Evolutionary conservation across 192 early-diverging fungal genomes (phyloP), one percentile per base, ranked within the genome.

Genomic region (Coemansia guatemalensis): DNA sequence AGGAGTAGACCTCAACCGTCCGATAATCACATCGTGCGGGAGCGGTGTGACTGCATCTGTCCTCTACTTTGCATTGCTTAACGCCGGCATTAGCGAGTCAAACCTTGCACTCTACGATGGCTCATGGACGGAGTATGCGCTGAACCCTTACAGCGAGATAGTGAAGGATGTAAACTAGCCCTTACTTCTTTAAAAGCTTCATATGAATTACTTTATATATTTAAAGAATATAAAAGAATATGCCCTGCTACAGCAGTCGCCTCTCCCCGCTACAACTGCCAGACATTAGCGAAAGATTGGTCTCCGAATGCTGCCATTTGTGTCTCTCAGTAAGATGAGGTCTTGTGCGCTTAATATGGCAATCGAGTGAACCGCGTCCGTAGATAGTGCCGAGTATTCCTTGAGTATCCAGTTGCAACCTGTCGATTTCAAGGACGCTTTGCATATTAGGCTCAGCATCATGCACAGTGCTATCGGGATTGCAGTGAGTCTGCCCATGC

Each of bases 111-210:
- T 95, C 5, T 97, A 89, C 81, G 95, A 97, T 65, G 95, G 95
- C 2, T 89, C 88, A 49, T 97, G 95, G 95, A 86, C 91, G 8
- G 93, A 97, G 54, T 97, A 93, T 68, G 93, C 92, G 22, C 82
- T 82, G 48, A 88, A 87, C 23, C 67, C 78, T 18, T 78, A 85
- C 44, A 88, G 87, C 33, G 83, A 87, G 44, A 93, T 95, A 52
- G 67, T 86, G 61, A 87, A 87, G 56, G 75, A 84, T 39, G 35
- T 39, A 39, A 39, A 39, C 35, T 39, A 39, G 35, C 11, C 9
- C 9, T 39, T 12, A 12, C 9, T 12, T 39, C 11, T 39, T 39
- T 61, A 26, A 47, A 32, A 11, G 2, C 33, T 22, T 21, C n/a
- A 25, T 49, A 51, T 52, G 26, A 52, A 52, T 23, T 17, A 52